Percentiles rank a stretch among this genome's conserved stretches.
Evolutionary conservation across 768 basidiomycete genomes (phyloP).

Genomic region (Asterophora parasitica): DNA sequence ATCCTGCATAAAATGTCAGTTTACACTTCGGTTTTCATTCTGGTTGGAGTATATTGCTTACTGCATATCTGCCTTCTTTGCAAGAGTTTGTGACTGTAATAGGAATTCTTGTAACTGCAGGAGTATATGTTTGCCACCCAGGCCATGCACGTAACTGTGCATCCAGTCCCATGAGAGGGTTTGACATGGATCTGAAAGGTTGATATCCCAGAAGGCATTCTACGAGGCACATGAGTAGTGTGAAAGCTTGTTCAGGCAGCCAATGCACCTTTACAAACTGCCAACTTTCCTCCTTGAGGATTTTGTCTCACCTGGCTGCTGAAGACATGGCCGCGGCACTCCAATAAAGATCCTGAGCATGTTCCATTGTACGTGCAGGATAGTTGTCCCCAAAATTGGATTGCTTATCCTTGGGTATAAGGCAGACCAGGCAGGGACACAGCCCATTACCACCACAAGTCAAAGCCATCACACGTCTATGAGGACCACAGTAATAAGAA

Average conservation of each 20-base stretch:
- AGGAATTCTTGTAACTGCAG: conserved; percentile 13
- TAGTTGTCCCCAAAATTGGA: conserved; percentile 12
- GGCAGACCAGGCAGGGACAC: no score
- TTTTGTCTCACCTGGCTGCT: background rate
- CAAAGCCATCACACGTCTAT: conserved; percentile 5
- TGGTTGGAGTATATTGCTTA: background rate
- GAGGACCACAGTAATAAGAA: background rate
- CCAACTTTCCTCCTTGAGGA: background rate
- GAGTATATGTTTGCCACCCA: conserved; percentile 23
- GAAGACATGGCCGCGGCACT: conserved; percentile 3
- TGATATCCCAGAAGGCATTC: no score
- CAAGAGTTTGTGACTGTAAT: no score
- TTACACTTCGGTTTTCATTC: background rate
- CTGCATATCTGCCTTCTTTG: no score
- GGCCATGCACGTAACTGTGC: conserved; percentile 20
- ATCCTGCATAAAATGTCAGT: background rate
- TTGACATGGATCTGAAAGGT: no score
- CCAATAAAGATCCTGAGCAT: background rate
- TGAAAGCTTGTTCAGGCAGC: background rate
- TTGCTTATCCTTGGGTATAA: no score
- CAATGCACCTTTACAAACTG: background rate
- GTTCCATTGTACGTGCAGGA: no score
- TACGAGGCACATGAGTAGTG: background rate
- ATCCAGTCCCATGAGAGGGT: no score
- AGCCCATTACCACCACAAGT: no score